Evolutionary conservation across 768 basidiomycete species (phyloP), one percentile per base, ranked within the genome.

Genomic region (Phylloporus sp.): DNA sequence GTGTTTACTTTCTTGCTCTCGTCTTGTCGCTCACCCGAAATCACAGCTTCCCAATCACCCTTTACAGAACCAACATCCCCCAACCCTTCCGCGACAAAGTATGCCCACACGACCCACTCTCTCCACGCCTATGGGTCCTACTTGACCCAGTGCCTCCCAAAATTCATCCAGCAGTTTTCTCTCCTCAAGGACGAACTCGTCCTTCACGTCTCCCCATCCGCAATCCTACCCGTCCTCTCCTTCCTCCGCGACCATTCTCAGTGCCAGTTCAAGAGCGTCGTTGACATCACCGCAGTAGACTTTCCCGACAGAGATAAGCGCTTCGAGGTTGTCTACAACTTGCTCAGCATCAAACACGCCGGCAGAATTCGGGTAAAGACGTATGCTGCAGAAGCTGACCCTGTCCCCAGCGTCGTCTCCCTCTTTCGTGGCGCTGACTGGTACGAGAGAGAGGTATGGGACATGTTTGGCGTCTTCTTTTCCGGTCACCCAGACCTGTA

Each of bases 401-500:
- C 87, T 28, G 89, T 98, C 3, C 96, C 95, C 1, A 93, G 87
- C 57, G 81, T 77, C 22, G 74, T 80, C 4, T 77, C 80, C 11
- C 49, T 97, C 21, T 99, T 87, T 74, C 77, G 81, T 40, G 92
- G 95, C 49, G 95, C 96, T 6, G 90, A 99, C 62, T 99, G 96
- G 96, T 97, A 96, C 65, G 96, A 99, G 69, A 78, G 96, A 49
- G 96, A 99, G 69, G 84, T 89, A 23, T 99, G 95, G 94, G 96
- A 99, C 71, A 77, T 99, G 68, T 99, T 75, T 62, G 96, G 96
- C 36, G 87, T 99, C 38, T 96, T 92, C 76, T 99, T 99, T 76
- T 81, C 81, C 51, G 86, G 82, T 39, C 96, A 99, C 69, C 96
- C 96, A 18, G 96, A 99, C 68, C 77, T 99, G 87, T 93, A 63